Conservation (phyloP, 73 alveolate genomes). For the Breviolum minutum region DNA sequence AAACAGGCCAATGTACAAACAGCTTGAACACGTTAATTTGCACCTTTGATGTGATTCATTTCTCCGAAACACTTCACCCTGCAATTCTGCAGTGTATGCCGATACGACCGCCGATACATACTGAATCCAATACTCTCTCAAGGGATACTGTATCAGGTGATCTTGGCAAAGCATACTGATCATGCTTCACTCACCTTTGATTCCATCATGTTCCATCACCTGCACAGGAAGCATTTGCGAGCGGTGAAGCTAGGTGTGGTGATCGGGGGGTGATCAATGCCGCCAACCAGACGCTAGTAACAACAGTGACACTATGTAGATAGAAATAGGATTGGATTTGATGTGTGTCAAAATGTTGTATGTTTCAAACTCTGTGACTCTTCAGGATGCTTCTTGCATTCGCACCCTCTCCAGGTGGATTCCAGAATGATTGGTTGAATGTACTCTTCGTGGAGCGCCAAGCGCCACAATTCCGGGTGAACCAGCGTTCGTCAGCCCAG, state of each 20-base stretch:
- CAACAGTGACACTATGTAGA: too few relatives aligned
- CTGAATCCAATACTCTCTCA: not conserved
- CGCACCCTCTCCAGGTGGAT: not conserved
- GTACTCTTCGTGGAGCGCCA: conserved; percentile 83
- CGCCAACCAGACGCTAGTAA: not conserved
- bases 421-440: conserved; percentile 47
- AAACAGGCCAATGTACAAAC: too few relatives aligned
- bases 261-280: not conserved
- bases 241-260: conserved; percentile 57
- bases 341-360: not conserved
- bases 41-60: too few relatives aligned
- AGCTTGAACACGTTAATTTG: too few relatives aligned
- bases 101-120: too few relatives aligned
- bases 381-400: too few relatives aligned
- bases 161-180: not conserved
- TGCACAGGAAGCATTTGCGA: not conserved
- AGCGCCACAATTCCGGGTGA: conserved; percentile 48
- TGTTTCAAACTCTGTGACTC: not conserved
- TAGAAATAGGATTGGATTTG: not conserved
- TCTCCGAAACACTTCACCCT: too few relatives aligned
- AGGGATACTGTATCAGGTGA: not conserved
- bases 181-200: not conserved
- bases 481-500: conserved; percentile 1
- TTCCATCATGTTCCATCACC: not conserved
- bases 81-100: too few relatives aligned